Percentiles rank a stretch among this genome's conserved stretches.
Conservation (phyloP, 331 rosid species). For the Quercus lobata region DNA sequence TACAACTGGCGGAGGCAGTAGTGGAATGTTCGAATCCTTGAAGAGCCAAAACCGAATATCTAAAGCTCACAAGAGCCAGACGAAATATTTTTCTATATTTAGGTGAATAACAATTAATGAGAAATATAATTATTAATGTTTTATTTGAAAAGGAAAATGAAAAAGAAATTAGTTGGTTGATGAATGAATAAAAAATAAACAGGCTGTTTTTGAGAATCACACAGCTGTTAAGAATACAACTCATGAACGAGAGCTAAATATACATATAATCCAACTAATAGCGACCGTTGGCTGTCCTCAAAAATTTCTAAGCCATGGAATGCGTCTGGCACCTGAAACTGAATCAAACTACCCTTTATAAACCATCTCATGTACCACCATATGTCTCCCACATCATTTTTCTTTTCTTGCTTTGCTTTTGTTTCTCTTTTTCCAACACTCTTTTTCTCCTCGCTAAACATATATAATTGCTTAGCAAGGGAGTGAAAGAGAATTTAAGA, state of each 20-base stretch:
- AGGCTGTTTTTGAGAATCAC: neutral
- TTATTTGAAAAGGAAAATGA: neutral
- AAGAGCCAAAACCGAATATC: neutral
- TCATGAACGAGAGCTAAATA: constrained; percentile 6
- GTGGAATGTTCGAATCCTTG: neutral
- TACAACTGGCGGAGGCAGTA: neutral
- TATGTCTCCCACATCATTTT: neutral
- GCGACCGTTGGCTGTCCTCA: constrained; percentile 10
- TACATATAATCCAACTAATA: neutral
- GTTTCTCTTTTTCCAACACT: neutral
- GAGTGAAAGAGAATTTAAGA: constrained; percentile 9
- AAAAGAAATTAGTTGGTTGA: neutral
- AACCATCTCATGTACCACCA: neutral
- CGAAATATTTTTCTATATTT: neutral
- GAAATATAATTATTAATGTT: neutral
- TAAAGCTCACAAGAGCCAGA: neutral
- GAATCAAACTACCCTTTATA: constrained; percentile 1
- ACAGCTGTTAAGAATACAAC: neutral
- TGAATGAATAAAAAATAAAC: neutral
- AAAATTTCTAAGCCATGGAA: constrained; percentile 24
- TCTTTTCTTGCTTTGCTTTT: constrained; percentile 13
- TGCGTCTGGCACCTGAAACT: neutral
- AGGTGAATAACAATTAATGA: too few species aligned
- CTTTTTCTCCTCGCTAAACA: constrained; percentile 13
- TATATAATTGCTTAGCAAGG: neutral